phyloP scores from a whole-genome alignment of 768 basidiomycete species.

The Suillus fuscotomentosus region DNA sequence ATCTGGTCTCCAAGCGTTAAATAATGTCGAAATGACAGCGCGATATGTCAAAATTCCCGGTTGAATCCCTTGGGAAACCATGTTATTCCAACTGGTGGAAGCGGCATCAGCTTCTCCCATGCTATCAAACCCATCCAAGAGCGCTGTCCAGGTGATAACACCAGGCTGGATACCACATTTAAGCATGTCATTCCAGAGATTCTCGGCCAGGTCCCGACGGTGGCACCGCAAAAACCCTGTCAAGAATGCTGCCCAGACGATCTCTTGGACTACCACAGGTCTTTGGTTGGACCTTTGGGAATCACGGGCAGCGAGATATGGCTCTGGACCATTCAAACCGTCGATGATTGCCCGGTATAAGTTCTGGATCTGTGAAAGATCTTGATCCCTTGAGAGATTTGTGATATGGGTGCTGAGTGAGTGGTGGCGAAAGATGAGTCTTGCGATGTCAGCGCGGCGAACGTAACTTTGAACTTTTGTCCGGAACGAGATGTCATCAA shows the following conservation, averaged over 20 bases:
- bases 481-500: constrained; percentile 37
- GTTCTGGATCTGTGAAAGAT: constrained; percentile 35
- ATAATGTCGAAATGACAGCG: constrained; percentile 64
- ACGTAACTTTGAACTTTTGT: constrained; percentile 45
- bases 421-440: constrained; percentile 48
- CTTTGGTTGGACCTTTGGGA: constrained; percentile 35
- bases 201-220: constrained; percentile 54
- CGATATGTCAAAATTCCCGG: constrained; percentile 69
- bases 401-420: constrained; percentile 50
- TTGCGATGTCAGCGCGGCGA: constrained; percentile 48
- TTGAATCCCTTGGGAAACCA: constrained; percentile 52
- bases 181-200: constrained; percentile 69
- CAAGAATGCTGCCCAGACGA: constrained; percentile 65
- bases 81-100: constrained; percentile 59
- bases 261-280: constrained; percentile 52
- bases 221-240: constrained; percentile 59
- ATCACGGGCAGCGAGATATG: constrained; percentile 51
- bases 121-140: constrained; percentile 62
- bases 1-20: constrained; percentile 46
- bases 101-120: constrained; percentile 52
- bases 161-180: constrained; percentile 48
- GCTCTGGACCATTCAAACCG: constrained; percentile 48
- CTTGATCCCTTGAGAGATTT: constrained; percentile 39
- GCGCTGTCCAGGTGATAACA: constrained; percentile 65
- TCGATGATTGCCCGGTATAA: constrained; percentile 52